phyloP scores from a whole-genome alignment of 169 alveolate species.

The Plasmodium relictum region DNA sequence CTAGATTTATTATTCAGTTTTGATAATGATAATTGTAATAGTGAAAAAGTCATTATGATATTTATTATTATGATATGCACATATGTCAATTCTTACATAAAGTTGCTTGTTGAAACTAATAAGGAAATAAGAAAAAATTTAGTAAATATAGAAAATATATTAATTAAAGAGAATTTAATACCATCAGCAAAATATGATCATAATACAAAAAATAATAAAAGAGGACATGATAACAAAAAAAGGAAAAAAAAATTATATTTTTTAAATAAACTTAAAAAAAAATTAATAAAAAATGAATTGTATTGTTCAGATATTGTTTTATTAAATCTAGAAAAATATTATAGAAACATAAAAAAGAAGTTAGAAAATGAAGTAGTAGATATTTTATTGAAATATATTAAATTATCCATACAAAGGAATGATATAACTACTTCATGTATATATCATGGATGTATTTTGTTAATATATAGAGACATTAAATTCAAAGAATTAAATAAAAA shows the following conservation, averaged over 20 bases:
- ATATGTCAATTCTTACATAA: constrained; percentile 62
- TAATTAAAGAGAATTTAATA: constrained; percentile 19
- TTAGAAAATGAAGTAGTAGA: constrained; percentile 45
- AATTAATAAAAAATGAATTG: constrained; percentile 66
- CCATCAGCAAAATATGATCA: not conserved
- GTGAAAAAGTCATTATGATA: constrained; percentile 28
- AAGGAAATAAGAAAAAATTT: constrained; percentile 41
- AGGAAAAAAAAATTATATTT: constrained; percentile 17
- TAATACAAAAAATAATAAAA: not conserved
- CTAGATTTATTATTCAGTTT: constrained; percentile 55
- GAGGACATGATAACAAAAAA: not conserved
- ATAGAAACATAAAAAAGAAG: constrained; percentile 63
- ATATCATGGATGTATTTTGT: constrained; percentile 67
- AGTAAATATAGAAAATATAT: constrained; percentile 40
- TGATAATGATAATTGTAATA: constrained; percentile 49
- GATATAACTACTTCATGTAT: constrained; percentile 72
- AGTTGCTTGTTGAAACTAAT: constrained; percentile 38
- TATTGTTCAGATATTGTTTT: constrained; percentile 74
- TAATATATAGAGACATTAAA: constrained; percentile 62
- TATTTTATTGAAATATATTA: constrained; percentile 46
- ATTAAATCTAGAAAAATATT: constrained; percentile 21
- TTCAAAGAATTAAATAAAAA: constrained; percentile 44
- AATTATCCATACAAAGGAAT: constrained; percentile 47
- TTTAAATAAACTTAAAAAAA: constrained; percentile 40
- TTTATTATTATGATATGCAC: constrained; percentile 53